Percentiles rank a stretch among this genome's conserved stretches.
phyloP scores from a whole-genome alignment of 169 alveolate species.

The Plasmodium knowlesi region DNA sequence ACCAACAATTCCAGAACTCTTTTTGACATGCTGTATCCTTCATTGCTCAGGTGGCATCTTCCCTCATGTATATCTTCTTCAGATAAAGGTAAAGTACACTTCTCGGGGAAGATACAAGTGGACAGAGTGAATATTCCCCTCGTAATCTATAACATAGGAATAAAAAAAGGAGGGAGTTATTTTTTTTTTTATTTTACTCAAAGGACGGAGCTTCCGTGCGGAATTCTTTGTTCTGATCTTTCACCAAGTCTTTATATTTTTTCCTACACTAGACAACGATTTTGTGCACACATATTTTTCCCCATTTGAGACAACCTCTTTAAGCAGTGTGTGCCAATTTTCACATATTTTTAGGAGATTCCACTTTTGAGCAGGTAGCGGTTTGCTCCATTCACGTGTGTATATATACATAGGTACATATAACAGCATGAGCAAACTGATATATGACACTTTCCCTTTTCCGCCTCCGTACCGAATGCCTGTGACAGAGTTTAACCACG shows the following conservation, averaged over 20 bases:
- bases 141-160: slow-evolving; percentile 24
- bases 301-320: neutral
- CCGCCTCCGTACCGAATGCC: slow-evolving; percentile 16
- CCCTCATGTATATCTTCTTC: slow-evolving; percentile 71
- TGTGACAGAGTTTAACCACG: slow-evolving; percentile 61
- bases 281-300: slow-evolving; percentile 2
- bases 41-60: slow-evolving; percentile 65
- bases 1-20: slow-evolving; percentile 72
- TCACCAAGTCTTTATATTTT: neutral
- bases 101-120: slow-evolving; percentile 68
- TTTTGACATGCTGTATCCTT: slow-evolving; percentile 73
- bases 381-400: neutral
- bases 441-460: neutral
- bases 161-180: neutral
- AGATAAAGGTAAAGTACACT: slow-evolving; percentile 41
- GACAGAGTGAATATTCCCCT: slow-evolving; percentile 69
- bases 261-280: neutral
- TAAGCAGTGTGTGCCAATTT: neutral
- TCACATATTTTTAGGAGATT: neutral
- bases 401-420: neutral
- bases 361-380: neutral
- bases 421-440: neutral
- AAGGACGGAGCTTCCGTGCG: neutral
- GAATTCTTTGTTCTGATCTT: neutral
- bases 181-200: neutral